Base-by-base conservation (phyloP, 2,329 filamentous ascomycete species). In the Chrysosporium keratinophilum region DNA sequence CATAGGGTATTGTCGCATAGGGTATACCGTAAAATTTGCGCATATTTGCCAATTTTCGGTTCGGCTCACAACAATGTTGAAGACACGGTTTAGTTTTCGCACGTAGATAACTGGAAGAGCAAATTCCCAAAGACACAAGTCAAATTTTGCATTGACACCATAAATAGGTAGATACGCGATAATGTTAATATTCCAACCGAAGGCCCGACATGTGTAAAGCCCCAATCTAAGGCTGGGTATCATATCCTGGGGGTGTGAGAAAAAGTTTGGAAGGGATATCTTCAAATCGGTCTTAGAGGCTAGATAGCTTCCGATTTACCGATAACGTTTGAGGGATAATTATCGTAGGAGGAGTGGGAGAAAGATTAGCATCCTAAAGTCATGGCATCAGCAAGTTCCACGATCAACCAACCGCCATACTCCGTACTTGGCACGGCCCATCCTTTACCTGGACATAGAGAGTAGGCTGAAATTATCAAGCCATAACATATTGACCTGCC, bases 111-210 rank as follows among this genome's bases (percentile, higher is more conserved):
- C 17, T 28, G 28, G 15, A 40, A 11, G 10, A 19, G 15, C 31
- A 28, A 45, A 40, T 19, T 17, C 31, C 20, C 34, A 39, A 45
- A 45, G 42, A 28, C 3, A 46, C 7, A 11, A 33, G 28, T 39
- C 31, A 31, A 45, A 40, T 52, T 52, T 42, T 52, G 50, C 19
- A 33, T 52, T 12, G 28, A 20, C 20, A 35, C 15, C n/a, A 33
- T 40, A 45, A 52, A 19, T 52, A 52, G 33, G 41, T 41, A 52
- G 33, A 46, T 52, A 52, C 31, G 46, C 31, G 37, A 40, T 9
- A 49, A 49, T 2, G 40, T 42, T 17, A 19, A 14, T 17, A 15
- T 4, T 42, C 40, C 23, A 28, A 28, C 23, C 23, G 23, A 28
- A 28, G 3, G 23, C 7, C 23, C 23, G 23, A 28, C 23, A 28